Base-by-base conservation (phyloP, 2,329 filamentous ascomycete species). In the Decorospora gaudefroyi region DNA sequence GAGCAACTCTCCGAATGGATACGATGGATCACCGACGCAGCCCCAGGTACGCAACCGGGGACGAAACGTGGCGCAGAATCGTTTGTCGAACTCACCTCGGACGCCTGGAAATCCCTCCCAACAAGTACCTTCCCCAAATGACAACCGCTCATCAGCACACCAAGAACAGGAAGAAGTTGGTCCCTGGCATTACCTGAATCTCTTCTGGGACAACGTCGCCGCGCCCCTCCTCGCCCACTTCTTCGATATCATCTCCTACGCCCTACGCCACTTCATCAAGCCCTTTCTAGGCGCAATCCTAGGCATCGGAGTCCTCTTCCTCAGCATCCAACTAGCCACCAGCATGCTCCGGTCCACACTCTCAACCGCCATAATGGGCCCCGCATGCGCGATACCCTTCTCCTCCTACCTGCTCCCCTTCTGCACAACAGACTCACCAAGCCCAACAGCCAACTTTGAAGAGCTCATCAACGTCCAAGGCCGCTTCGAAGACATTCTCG, bases 401-500 rank as follows among this genome's bases (percentile, higher is more conserved):
- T 77, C 74, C 2, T 80, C 81, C 1, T 72, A 80, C 21, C 64
- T 90, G 4, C 72, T 90, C 1, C 79, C 86, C 0, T 86, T 88
- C 57, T 91, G 87, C 53, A 52, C 28, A 17, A 32, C 33, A 54
- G 52, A 55, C 18, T 16, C 27, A 48, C 25, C 18, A 38, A 46
- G 33, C 6, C 11, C 39, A 37, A 23, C 44, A 11, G 55, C 59
- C 16, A 84, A 90, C 59, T 92, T 92, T 55, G 84, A 89, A 51
- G 80, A 85, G 33, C 77, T 95, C 15, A 86, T 93, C 76, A 77
- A 77, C 12, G 81, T 87, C 1, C 88, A 95, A 67, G 76, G 80
- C n/a, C 79, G 84, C 18, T 90, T 95, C 42, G 87, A 90, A 67
- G 81, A 86, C 44, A 83, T 93, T 1, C 72, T 93, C 3, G 81